These are phyloP conservation scores for Hemisphaericaspora lyxosophila DNA, from an alignment of 1,139 yeast species.

Conservation along the genomic window DNA sequence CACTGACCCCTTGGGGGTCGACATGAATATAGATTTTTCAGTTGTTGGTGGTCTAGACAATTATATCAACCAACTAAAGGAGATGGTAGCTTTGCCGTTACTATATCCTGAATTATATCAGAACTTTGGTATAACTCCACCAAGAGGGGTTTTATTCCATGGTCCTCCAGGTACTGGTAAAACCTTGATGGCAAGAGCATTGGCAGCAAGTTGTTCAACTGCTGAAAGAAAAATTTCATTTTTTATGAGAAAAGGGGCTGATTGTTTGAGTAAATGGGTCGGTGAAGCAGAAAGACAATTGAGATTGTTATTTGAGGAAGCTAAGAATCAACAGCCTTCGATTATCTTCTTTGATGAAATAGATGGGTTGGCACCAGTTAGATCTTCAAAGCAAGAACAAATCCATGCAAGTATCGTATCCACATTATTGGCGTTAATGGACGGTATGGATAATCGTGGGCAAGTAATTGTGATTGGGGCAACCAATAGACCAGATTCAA, in stretches of 20 bases:
- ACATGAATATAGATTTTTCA: conserved; percentile 86
- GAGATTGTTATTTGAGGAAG: conserved; percentile 89
- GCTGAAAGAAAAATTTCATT: conserved; percentile 83
- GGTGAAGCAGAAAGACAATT: conserved; percentile 98
- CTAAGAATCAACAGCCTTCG: conserved; percentile 92
- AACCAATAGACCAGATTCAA: conserved; percentile 95
- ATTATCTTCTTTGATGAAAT: conserved; percentile 96
- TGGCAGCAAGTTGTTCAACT: conserved; percentile 92
- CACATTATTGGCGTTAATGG: conserved; percentile 92
- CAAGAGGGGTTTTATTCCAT: conserved; percentile 95
- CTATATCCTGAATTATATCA: conserved; percentile 92
- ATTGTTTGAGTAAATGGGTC: conserved; percentile 96
- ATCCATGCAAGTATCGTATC: conserved; percentile 97
- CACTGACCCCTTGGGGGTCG: conserved; percentile 92
- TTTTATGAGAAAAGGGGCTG: conserved; percentile 99
- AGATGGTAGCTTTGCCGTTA: conserved; percentile 94
- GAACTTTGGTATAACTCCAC: conserved; percentile 90
- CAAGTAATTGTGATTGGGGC: conserved; percentile 98
- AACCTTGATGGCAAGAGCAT: conserved; percentile 95
- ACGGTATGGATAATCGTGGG: conserved; percentile 97
- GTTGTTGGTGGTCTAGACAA: conserved; percentile 92
- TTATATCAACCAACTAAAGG: conserved; percentile 88
- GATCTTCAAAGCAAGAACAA: conserved; percentile 96
- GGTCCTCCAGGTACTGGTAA: conserved; percentile 99
- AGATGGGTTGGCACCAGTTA: conserved; percentile 96